These are phyloP conservation scores for Lentinula detonsa DNA, from an alignment of 768 basidiomycete species.

Conservation along the genomic window DNA sequence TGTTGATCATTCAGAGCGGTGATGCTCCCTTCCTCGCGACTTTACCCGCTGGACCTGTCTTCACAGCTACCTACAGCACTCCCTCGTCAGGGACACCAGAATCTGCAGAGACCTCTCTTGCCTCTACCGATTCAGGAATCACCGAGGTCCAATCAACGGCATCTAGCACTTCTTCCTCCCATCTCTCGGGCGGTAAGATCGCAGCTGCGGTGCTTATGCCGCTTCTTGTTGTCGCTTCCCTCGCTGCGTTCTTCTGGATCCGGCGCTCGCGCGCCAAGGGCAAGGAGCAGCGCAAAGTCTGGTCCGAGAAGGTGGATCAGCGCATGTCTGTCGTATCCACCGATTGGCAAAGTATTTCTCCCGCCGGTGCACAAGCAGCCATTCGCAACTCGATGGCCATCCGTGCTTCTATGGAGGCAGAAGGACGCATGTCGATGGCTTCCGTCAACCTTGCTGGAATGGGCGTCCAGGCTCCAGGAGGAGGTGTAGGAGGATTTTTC, in stretches of 20 bases:
- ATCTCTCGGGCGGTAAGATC: constrained; percentile 44
- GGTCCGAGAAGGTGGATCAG: constrained; percentile 65
- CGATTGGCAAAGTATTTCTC: constrained; percentile 72
- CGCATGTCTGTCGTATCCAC: constrained; percentile 79
- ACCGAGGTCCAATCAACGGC: constrained; percentile 32
- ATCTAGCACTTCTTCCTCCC: constrained; percentile 24
- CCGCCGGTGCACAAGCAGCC: constrained; percentile 66
- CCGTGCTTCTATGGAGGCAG: constrained; percentile 33
- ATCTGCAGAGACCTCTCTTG: constrained; percentile 29
- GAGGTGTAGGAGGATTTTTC: constrained; percentile 8
- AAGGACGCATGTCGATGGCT: constrained; percentile 20
- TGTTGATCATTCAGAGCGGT: constrained; percentile 50
- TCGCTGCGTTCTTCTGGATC: constrained; percentile 44
- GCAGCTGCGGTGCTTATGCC: constrained; percentile 63
- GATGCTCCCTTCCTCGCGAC: constrained; percentile 43
- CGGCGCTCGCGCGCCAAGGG: constrained; percentile 43
- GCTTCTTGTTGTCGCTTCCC: constrained; percentile 47
- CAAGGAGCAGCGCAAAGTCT: constrained; percentile 49
- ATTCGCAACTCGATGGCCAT: constrained; percentile 65
- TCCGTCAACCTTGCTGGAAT: constrained; percentile 31
- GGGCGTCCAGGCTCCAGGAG: constrained; percentile 24
- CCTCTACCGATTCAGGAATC: constrained; percentile 20
- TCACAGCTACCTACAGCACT: constrained; percentile 54
- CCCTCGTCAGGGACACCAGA: constrained; percentile 34
- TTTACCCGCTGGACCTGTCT: constrained; percentile 63